Conservation (phyloP, 2,329 filamentous ascomycete species). For the Fusarium sp. region DNA sequence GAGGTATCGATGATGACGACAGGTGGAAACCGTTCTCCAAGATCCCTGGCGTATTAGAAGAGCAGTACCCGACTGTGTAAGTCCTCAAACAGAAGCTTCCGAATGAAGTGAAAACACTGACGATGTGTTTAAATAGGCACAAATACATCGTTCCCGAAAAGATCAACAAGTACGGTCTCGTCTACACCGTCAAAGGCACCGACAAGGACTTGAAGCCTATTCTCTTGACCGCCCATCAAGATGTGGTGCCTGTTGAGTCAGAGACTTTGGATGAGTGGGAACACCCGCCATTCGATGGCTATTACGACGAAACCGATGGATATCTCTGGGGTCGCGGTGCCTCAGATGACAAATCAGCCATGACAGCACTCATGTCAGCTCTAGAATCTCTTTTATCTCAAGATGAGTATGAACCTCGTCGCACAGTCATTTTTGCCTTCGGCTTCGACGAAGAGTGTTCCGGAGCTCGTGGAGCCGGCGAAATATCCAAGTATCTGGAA, state of each 20-base stretch:
- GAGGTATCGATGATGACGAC: conserved; percentile 64
- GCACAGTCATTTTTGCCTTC: conserved; percentile 72
- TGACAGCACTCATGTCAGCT: conserved; percentile 55
- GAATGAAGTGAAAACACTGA: not conserved
- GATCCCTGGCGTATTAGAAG: conserved; percentile 62
- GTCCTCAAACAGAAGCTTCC: conserved; percentile 7
- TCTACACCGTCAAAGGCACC: conserved; percentile 71
- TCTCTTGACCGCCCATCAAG: conserved; percentile 59
- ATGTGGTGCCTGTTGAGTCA: conserved; percentile 58
- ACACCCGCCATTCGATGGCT: conserved; percentile 57
- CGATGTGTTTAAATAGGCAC: conserved; percentile 50
- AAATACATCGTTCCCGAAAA: conserved; percentile 62
- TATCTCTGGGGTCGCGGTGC: conserved; percentile 59
- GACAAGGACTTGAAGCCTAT: conserved; percentile 61
- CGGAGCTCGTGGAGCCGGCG: conserved; percentile 68
- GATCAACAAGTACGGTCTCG: conserved; percentile 72
- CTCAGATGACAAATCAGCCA: conserved; percentile 58
- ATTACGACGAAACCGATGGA: conserved; percentile 53
- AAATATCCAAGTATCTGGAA: conserved; percentile 65
- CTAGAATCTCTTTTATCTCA: conserved; percentile 66
- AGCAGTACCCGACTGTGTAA: conserved; percentile 64
- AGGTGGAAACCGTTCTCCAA: conserved; percentile 67
- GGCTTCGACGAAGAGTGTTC: conserved; percentile 76
- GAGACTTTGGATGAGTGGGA: conserved; percentile 58
- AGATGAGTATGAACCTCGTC: conserved; percentile 63